A percentile compares a stretch with the other conserved stretches of the same genome.
Evolutionary conservation across 164 flowering plant species (phyloP).

Genomic region (Amborella trichopoda): DNA sequence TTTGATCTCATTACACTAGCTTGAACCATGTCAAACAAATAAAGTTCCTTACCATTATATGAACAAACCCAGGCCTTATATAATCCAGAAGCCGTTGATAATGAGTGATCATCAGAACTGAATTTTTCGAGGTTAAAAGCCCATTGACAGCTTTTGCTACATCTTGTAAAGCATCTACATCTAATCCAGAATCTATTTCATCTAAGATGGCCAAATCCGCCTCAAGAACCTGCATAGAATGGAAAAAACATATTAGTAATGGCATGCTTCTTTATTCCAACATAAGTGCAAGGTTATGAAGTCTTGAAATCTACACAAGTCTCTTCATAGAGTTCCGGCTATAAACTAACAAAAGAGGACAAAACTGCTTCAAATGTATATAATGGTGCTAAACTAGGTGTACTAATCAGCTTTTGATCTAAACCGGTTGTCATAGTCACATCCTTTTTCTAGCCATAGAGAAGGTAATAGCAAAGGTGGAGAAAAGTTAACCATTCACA

Average conservation of each 20-base stretch:
- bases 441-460: too few relatives aligned
- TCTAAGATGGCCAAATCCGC: conserved; percentile 89
- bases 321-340: too few relatives aligned
- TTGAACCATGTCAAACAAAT: too few relatives aligned
- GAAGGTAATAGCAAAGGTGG: too few relatives aligned
- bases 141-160: conserved; percentile 86
- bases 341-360: too few relatives aligned
- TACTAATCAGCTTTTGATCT: too few relatives aligned
- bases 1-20: too few relatives aligned
- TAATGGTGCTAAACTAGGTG: too few relatives aligned
- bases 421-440: too few relatives aligned
- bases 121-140: conserved; percentile 58
- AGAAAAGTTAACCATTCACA: too few relatives aligned
- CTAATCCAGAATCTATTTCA: conserved; percentile 97
- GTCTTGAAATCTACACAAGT: too few relatives aligned
- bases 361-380: too few relatives aligned
- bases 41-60: conserved; percentile 73
- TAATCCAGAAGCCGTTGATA: conserved; percentile 74
- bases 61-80: conserved; percentile 64
- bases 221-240: conserved; percentile 63
- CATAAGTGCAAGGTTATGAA: background rate
- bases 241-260: conserved; percentile 3
- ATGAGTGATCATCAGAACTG: conserved; percentile 90
- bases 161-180: conserved; percentile 92
- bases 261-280: background rate